These are phyloP conservation scores for Brettanomyces sp. DNA, from an alignment of 805 yeast species.

Conservation along the genomic window DNA sequence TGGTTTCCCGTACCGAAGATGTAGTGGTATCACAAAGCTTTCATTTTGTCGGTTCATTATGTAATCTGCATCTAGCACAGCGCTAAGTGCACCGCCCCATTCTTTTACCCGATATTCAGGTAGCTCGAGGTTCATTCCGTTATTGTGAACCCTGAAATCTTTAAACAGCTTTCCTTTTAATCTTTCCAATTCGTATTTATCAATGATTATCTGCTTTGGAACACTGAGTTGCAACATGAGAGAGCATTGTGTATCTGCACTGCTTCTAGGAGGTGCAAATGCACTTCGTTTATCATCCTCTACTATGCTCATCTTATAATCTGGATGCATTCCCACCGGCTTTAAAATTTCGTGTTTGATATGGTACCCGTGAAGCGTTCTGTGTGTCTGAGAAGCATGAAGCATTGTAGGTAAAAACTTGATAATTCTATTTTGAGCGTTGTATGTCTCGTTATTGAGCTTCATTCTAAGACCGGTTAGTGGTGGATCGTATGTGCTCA, in stretches of 20 bases:
- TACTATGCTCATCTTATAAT: conserved; percentile 10
- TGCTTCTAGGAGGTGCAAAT: conserved; percentile 3
- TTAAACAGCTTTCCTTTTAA: conserved; percentile 2
- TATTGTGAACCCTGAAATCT: conserved; percentile 10
- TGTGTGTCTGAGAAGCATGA: conserved; percentile 14
- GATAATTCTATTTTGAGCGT: conserved; percentile 1
- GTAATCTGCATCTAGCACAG: conserved; percentile 11
- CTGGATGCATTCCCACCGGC: conserved; percentile 21
- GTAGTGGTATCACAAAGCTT: conserved; percentile 22
- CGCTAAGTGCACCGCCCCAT: conserved; percentile 16
- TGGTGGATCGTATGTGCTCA: conserved; percentile 12
- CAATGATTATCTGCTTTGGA: conserved; percentile 19
- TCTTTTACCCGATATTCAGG: conserved; percentile 20
- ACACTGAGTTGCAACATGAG: conserved; percentile 16
- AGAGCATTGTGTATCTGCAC: conserved; percentile 9
- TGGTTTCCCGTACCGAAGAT: conserved; percentile 23
- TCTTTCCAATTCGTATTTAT: conserved; percentile 18
- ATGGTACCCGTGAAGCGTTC: conserved; percentile 7
- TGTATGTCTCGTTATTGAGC: not conserved
- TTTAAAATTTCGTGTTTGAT: conserved; percentile 9
- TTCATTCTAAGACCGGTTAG: conserved; percentile 14
- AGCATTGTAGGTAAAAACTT: conserved; percentile 17
- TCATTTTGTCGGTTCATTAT: conserved; percentile 4
- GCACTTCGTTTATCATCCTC: conserved; percentile 1
- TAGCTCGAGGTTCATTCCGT: conserved; percentile 21